A percentile compares a stretch with the other conserved stretches of the same genome.
These are phyloP conservation scores for Stromatinia cepivora DNA, from an alignment of 2,329 filamentous ascomycete genomes.

Conservation along the genomic window DNA sequence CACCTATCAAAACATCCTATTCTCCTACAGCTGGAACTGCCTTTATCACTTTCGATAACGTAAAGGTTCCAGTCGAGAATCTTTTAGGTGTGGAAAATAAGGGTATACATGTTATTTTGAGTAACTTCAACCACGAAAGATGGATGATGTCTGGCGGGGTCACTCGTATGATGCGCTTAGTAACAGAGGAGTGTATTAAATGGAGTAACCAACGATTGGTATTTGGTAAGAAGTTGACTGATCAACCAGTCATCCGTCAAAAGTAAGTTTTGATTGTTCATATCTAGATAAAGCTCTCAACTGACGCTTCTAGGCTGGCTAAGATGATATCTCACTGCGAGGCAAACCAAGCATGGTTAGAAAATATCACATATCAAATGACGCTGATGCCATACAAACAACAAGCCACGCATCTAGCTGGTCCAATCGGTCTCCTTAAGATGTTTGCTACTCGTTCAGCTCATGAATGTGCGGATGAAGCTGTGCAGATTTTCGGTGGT, in stretches of 20 bases:
- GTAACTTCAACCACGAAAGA: constrained; percentile 87
- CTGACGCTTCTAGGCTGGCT: constrained; percentile 57
- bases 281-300: neutral
- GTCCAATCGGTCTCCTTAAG: constrained; percentile 81
- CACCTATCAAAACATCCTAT: constrained; percentile 78
- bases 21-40: constrained; percentile 62
- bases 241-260: constrained; percentile 79
- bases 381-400: constrained; percentile 77
- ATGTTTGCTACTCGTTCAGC: constrained; percentile 73
- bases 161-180: constrained; percentile 63
- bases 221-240: constrained; percentile 78
- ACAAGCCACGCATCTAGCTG: constrained; percentile 72
- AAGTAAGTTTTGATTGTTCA: constrained; percentile 54
- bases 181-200: constrained; percentile 82
- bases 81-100: constrained; percentile 81
- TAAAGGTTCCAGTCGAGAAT: constrained; percentile 78
- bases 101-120: constrained; percentile 80
- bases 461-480: constrained; percentile 80
- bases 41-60: constrained; percentile 75
- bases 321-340: constrained; percentile 84
- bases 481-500: constrained; percentile 84
- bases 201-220: constrained; percentile 87
- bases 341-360: constrained; percentile 82
- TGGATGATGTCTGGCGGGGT: constrained; percentile 69
- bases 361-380: constrained; percentile 86